Evolutionary conservation across 169 alveolate genomes (phyloP), one percentile per base, ranked within the genome.

Genomic region (Eimeria brunetti): DNA sequence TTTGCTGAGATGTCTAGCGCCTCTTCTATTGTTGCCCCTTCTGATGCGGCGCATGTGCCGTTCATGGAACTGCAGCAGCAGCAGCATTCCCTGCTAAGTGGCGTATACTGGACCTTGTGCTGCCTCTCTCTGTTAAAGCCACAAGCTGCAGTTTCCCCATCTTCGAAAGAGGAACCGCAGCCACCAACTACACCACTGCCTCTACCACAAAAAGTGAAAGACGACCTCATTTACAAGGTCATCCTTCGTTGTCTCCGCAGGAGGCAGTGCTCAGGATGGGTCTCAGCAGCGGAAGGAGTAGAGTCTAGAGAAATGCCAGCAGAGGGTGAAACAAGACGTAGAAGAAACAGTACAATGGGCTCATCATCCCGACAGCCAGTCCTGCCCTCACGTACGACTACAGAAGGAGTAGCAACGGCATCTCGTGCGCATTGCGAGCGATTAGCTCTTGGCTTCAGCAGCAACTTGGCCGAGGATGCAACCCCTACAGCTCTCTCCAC

Each of bases 61-160:
- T 85, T 85, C 44, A 85, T 85, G 92, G 92, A 85, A 49, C 46
- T 62, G 81, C 81, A 38, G 80, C 81, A 60, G 46, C 92, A 85
- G 64, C 92, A 85, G 67, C 60, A 85, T n/a, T 85, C 92, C 46
- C 7, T 85, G 46, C 60, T 85, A 12, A 85, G 80, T 56, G 92
- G 90, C 7, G 58, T 83, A 22, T 83, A 83, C 56, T 83, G 90
- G 90, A 83, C 56, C 12, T 38, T 83, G 75, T 83, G 90, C 90
- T 83, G 75, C 20, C 90, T 83, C 53, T 75, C 90, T 5, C 24
- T 83, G 51, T 38, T 83, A 56, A 73, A 83, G 56, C 90, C 75
- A 27, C 53, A 30, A 33, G 92, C 44, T 11, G 62, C 46, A 62
- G 36, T 30, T 33, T 24, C 91, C 36, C 24, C 6, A 41, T 12